phyloP scores from a whole-genome alignment of 2,329 filamentous ascomycete genomes.

The Xylaria polymorpha region DNA sequence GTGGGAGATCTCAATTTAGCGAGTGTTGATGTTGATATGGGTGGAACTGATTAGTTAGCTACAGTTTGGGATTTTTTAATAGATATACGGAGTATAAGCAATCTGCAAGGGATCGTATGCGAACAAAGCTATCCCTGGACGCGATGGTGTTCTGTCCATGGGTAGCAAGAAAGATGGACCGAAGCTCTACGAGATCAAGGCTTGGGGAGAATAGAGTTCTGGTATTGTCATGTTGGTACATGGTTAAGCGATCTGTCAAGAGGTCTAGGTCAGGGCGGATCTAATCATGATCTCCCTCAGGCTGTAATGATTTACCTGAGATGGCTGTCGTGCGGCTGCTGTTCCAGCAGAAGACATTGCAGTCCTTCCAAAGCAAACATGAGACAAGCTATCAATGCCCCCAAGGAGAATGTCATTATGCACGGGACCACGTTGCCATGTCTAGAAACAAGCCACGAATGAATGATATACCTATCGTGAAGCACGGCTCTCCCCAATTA shows the following conservation, averaged over 20 bases:
- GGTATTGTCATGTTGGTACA: not conserved
- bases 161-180: not conserved
- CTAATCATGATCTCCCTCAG: slow-evolving; percentile 4
- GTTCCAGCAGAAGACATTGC: not conserved
- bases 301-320: not conserved
- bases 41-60: not conserved
- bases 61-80: not conserved
- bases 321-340: slow-evolving; percentile 4
- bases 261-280: not conserved
- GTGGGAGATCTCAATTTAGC: not conserved
- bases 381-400: slow-evolving; percentile 23
- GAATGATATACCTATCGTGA: slow-evolving; percentile 21
- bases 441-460: slow-evolving; percentile 1
- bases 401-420: slow-evolving; percentile 21
- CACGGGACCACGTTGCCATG: slow-evolving; percentile 16
- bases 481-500: slow-evolving; percentile 17
- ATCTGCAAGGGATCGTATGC: not conserved
- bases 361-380: slow-evolving; percentile 17
- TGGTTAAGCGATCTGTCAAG: not conserved
- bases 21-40: slow-evolving; percentile 1
- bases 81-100: not conserved
- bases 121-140: not conserved
- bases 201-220: not conserved
- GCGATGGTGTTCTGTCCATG: not conserved
- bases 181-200: not conserved